Conservation (phyloP, 1,284 basidiomycete genomes). For the Puccinia triticina region DNA sequence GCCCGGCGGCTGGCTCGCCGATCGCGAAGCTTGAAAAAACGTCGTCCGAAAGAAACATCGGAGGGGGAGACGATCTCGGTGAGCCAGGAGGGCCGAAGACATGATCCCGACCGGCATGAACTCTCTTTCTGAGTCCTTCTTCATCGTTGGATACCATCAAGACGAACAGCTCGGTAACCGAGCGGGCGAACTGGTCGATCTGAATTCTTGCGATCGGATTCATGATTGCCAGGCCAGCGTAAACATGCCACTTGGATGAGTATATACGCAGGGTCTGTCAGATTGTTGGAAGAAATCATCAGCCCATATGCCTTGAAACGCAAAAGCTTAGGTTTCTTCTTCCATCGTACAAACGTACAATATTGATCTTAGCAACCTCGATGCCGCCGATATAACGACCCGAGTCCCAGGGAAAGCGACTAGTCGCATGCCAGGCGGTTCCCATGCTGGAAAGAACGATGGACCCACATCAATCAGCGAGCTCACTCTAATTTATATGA, state of each 20-base stretch:
- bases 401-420: slow-evolving; percentile 91
- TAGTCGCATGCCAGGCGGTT: slow-evolving; percentile 82
- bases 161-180: slow-evolving; percentile 87
- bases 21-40: slow-evolving; percentile 87
- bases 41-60: slow-evolving; percentile 83
- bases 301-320: background rate
- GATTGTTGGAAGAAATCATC: background rate
- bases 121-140: slow-evolving; percentile 70
- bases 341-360: slow-evolving; percentile 62
- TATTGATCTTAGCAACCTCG: slow-evolving; percentile 97
- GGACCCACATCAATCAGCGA: too few relatives aligned
- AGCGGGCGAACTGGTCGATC: slow-evolving; percentile 85
- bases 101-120: slow-evolving; percentile 74
- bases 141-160: slow-evolving; percentile 85
- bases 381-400: slow-evolving; percentile 88
- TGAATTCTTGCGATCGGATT: slow-evolving; percentile 89
- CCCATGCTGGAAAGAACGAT: slow-evolving; percentile 74
- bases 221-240: slow-evolving; percentile 93
- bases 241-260: slow-evolving; percentile 97
- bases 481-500: too few relatives aligned
- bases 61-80: slow-evolving; percentile 60
- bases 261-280: slow-evolving; percentile 78
- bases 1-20: slow-evolving; percentile 63
- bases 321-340: too few relatives aligned
- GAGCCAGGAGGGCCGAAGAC: slow-evolving; percentile 71